Base-by-base conservation (phyloP, 1,139 yeast species). In the Starmera stellimalicola region DNA sequence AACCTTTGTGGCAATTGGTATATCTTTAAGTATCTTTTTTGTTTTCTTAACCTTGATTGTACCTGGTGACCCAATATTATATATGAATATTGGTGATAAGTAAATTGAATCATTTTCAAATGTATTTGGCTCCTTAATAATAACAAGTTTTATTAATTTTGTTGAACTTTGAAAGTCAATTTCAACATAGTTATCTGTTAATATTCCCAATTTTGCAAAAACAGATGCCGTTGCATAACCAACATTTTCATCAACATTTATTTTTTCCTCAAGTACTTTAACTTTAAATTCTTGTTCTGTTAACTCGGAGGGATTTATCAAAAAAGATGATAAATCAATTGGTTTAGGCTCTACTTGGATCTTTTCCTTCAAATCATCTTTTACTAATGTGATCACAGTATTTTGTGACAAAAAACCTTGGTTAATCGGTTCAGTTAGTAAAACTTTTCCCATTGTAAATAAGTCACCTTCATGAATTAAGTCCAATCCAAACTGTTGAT, bases 341-440 rank as follows among this genome's bases (percentile, higher is more conserved):
- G 20, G 38, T 5, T 31, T 31, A 4, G 10, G 2, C 9, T 10
- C 19, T 12, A 7, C 16, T 10, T 2, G 45, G 32, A 7, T 30
- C 33, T 12, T 33, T 44, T 20, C 40, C 40, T 19, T n/a, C 14
- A 18, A 14, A 2, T 48, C 42, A 20, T 58, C 62, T 40, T 65
- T 69, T 14, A 77, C 68, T 32, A 80, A 55, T 2, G 76, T 67
- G n/a, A 80, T 58, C 18, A 60, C 60, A 0, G 85, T 75, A 7
- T 48, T 47, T 2, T 41, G 42, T 26, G 54, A 54, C 3, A 68
- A 54, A n/a, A 53, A 45, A 7, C 94, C 94, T 50, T 81, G 93
- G 29, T 71, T 72, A 1, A 74, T 65, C 1, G 94, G 94, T 43
- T 81, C 94, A 50, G 87, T 73, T 23, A 77, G 65, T 7, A 70